A percentile compares a stretch with the other conserved stretches of the same genome.
Evolutionary conservation across 2,329 filamentous ascomycete species (phyloP).

Genomic region (Alternaria viburni): DNA sequence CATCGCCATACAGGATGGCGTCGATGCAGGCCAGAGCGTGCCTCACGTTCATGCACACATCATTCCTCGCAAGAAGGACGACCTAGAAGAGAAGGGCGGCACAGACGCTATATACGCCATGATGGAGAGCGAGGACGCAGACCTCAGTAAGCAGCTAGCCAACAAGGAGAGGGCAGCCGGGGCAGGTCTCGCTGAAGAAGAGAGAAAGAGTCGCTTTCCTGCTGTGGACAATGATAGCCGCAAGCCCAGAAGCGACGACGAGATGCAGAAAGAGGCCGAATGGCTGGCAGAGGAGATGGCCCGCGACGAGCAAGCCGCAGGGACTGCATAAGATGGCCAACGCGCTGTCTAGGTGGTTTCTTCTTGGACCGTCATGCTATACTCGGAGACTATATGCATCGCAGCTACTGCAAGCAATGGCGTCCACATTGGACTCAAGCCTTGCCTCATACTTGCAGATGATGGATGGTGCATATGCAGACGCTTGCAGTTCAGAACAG

Average conservation of each 20-base stretch:
- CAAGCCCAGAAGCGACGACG: conserved; percentile 69
- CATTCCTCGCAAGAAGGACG: conserved; percentile 72
- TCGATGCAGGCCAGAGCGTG: conserved; percentile 90
- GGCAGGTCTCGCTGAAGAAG: conserved; percentile 27
- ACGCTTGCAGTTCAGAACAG: neutral
- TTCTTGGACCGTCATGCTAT: neutral
- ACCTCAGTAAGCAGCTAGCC: conserved; percentile 75
- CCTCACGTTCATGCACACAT: conserved; percentile 93
- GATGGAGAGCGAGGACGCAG: conserved; percentile 84
- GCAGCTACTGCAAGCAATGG: neutral
- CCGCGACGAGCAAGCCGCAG: conserved; percentile 43
- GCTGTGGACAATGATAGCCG: conserved; percentile 71
- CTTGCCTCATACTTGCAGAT: neutral
- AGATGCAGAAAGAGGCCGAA: conserved; percentile 81
- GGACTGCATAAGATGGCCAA: neutral
- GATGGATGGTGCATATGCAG: neutral
- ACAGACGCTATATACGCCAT: conserved; percentile 80
- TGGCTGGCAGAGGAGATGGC: conserved; percentile 66
- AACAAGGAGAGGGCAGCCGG: conserved; percentile 58
- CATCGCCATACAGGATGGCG: conserved; percentile 92
- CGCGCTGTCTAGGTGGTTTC: neutral
- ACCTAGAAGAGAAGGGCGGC: conserved; percentile 63
- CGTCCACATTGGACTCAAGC: neutral
- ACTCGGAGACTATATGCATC: neutral
- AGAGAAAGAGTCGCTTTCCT: conserved; percentile 65